phyloP scores from a whole-genome alignment of 2,329 filamentous ascomycete species.

The Aaosphaeria pasadenensis region DNA sequence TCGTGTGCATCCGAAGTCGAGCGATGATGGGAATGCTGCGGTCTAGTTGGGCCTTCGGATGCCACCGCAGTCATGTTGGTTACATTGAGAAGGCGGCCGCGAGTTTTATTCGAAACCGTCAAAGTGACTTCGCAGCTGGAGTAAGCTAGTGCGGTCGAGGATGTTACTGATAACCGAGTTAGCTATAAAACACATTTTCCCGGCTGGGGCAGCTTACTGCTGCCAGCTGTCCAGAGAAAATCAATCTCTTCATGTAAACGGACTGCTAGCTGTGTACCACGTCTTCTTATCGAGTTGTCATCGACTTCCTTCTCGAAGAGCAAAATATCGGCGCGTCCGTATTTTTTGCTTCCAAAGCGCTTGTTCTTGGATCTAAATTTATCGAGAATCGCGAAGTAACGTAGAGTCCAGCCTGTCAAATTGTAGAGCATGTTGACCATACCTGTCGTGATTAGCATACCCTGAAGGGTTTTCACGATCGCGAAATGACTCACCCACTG shows the following conservation, averaged over 20 bases:
- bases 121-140: slow-evolving; percentile 1
- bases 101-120: slow-evolving; percentile 6
- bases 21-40: neutral
- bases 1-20: slow-evolving; percentile 1
- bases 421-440: slow-evolving; percentile 8
- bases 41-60: slow-evolving; percentile 1
- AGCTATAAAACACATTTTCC: neutral
- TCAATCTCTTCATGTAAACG: slow-evolving; percentile 8
- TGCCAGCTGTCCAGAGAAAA: slow-evolving; percentile 3
- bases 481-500: slow-evolving; percentile 4
- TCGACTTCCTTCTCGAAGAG: slow-evolving; percentile 14
- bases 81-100: slow-evolving; percentile 9
- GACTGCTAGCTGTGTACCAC: slow-evolving; percentile 6
- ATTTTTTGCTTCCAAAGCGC: slow-evolving; percentile 7
- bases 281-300: slow-evolving; percentile 1
- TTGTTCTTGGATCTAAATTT: slow-evolving; percentile 9
- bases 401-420: slow-evolving; percentile 14
- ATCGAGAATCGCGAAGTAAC: slow-evolving; percentile 10
- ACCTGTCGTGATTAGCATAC: slow-evolving; percentile 1
- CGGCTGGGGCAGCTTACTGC: neutral
- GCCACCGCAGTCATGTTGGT: slow-evolving; percentile 9
- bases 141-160: neutral
- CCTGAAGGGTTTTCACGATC: neutral
- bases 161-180: neutral
- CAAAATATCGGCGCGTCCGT: slow-evolving; percentile 11